Evolutionary conservation across 257 asterid species (phyloP), one percentile per base, ranked within the genome.

Genomic region (Solanum bukasovii): DNA sequence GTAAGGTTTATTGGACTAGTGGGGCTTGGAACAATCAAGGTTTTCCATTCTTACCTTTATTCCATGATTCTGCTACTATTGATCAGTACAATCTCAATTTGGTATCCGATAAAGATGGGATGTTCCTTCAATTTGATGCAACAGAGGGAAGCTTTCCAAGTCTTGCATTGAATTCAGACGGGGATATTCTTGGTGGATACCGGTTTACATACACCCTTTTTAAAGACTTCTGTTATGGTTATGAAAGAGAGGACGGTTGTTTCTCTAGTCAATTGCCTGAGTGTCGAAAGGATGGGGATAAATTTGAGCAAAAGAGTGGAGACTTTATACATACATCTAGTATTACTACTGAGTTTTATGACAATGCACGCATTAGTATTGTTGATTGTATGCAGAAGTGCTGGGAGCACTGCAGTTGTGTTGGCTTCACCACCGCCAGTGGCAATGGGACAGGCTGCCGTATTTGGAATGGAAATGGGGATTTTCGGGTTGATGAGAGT

Each of bases 181-280:
- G 83, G 29, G 21, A 49, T 37, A 75, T 75, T 75, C 9, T 37
- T 37, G 56, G 33, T n/a, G 56, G 46, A 37, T 46, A 37, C 29
- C 25, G 56, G 3, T 46, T 29, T 74, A 12, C 7, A 74, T 75
- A 21, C 33, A 4, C 21, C 33, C 83, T 38, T 37, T 75, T 23
- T 75, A 3, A 75, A 23, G 49, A 75, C 31, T 75, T 75, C 20
- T 75, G 83, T 23, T 75, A 37, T 75, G 83, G 83, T 37, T 75
- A 75, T 75, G 83, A 37, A 75, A 75, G 33, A 2, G 11, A 65
- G 13, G 35, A 89, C 49, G 91, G 92, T 10, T 90, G 92, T 68
- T 27, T 10, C 10, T 31, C 59, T 84, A 75, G 7, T 31, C 52
- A 14, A 1, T 56, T 89, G 71, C 91, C 90, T 52, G 61, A 8